Percentiles rank a stretch among this genome's conserved stretches.
phyloP scores from a whole-genome alignment of 306 rosid genomes.

The Begonia peltatifolia region DNA sequence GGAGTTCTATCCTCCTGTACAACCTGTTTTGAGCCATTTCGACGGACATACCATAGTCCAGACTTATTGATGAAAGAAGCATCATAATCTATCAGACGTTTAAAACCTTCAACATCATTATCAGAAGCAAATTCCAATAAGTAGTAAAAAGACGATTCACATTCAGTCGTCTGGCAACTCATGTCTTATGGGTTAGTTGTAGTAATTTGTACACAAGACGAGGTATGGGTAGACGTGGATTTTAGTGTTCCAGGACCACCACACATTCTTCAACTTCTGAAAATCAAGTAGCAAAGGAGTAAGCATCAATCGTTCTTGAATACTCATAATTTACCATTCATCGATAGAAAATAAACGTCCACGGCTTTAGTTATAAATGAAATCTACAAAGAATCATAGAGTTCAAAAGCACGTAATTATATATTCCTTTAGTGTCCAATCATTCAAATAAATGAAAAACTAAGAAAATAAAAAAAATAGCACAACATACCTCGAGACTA shows the following conservation, averaged over 20 bases:
- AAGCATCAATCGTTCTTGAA: no score
- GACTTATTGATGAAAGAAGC: slow-evolving; percentile 30
- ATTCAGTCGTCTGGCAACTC: slow-evolving; percentile 33
- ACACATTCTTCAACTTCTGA: slow-evolving; percentile 48
- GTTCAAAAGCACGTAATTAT: no score
- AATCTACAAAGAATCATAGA: no score
- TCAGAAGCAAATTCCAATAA: slow-evolving; percentile 69
- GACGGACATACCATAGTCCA: slow-evolving; percentile 72
- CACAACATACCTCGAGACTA: no score
- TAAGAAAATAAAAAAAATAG: no score
- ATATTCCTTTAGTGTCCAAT: no score
- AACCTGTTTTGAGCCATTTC: slow-evolving; percentile 56
- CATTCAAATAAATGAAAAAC: no score
- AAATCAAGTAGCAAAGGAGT: slow-evolving; percentile 4
- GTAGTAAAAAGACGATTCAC: slow-evolving; percentile 50
- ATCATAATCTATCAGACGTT: slow-evolving; percentile 32
- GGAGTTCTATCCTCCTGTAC: slow-evolving; percentile 68
- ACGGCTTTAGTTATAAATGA: no score
- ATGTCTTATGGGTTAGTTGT: slow-evolving; percentile 35
- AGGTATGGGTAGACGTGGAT: slow-evolving; percentile 20
- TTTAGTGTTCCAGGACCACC: slow-evolving; percentile 41
- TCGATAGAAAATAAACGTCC: no score
- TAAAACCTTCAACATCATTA: slow-evolving; percentile 62
- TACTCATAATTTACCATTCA: no score
- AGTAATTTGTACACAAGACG: slow-evolving; percentile 25